These are phyloP conservation scores for Auricularia cornea DNA, from an alignment of 768 basidiomycete species.

Conservation along the genomic window DNA sequence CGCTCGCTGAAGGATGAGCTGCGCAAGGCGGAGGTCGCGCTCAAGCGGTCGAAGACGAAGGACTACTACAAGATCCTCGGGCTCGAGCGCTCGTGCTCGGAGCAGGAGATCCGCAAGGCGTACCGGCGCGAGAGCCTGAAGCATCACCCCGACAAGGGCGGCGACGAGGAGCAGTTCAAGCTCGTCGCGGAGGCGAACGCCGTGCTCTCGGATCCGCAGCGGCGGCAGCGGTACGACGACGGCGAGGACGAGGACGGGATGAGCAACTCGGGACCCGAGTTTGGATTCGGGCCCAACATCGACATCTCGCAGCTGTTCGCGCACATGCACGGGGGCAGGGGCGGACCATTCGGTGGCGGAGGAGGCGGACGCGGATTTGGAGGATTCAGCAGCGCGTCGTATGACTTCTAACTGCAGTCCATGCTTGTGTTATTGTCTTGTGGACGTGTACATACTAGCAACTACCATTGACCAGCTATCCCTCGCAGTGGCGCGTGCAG, in stretches of 20 bases:
- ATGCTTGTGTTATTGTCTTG: no score
- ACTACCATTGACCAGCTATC: no score
- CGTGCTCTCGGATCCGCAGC: constrained; percentile 68
- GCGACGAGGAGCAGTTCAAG: constrained; percentile 96
- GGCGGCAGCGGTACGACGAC: constrained; percentile 68
- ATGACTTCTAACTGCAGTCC: no score
- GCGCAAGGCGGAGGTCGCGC: constrained; percentile 69
- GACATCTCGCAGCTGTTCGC: constrained; percentile 9
- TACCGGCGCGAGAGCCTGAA: constrained; percentile 74
- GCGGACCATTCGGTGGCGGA: background rate
- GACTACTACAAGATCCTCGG: constrained; percentile 80
- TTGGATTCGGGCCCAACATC: constrained; percentile 6
- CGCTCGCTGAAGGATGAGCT: constrained; percentile 56
- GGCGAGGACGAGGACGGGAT: constrained; percentile 74
- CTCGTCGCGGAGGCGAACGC: constrained; percentile 74
- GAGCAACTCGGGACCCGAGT: constrained; percentile 6
- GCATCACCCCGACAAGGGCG: constrained; percentile 40
- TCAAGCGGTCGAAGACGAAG: constrained; percentile 85
- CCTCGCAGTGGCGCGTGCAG: no score
- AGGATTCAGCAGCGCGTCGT: no score
- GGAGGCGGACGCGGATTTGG: background rate
- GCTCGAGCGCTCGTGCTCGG: constrained; percentile 21
- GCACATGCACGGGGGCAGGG: constrained; percentile 6
- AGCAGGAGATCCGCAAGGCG: constrained; percentile 79
- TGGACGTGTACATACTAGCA: no score